Evolutionary conservation across 2,329 filamentous ascomycete genomes (phyloP).

Genomic region (Verruconis gallopava): DNA sequence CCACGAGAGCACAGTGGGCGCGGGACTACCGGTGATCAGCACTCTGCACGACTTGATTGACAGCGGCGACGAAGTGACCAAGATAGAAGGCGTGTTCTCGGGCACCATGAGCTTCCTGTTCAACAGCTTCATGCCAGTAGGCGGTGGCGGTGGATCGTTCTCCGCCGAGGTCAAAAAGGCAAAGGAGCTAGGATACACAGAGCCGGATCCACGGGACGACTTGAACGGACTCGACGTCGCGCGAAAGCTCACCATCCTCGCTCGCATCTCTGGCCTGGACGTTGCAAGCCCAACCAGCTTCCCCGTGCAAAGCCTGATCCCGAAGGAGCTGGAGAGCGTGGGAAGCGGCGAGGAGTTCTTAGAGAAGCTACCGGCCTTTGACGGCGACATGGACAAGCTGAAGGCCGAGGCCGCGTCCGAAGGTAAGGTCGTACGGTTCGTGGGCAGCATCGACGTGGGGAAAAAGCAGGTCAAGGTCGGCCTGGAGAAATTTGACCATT

Average conservation of each 20-base stretch:
- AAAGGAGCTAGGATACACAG: slow-evolving; percentile 84
- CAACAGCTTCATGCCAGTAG: slow-evolving; percentile 84
- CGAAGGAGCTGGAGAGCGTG: slow-evolving; percentile 67
- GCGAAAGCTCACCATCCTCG: slow-evolving; percentile 91
- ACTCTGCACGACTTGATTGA: slow-evolving; percentile 89
- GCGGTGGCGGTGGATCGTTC: slow-evolving; percentile 64
- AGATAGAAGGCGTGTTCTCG: slow-evolving; percentile 94
- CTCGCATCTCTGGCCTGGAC: slow-evolving; percentile 67
- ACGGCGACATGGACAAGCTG: slow-evolving; percentile 76
- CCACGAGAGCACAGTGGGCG: slow-evolving; percentile 90
- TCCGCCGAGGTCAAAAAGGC: slow-evolving; percentile 84
- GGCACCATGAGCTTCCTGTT: slow-evolving; percentile 98
- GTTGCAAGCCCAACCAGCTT: slow-evolving; percentile 78
- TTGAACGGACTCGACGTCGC: slow-evolving; percentile 83
- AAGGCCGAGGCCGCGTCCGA: slow-evolving; percentile 76
- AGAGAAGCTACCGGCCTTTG: slow-evolving; percentile 64
- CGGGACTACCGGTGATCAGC: slow-evolving; percentile 83
- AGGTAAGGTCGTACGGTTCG: slow-evolving; percentile 87
- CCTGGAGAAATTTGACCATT: slow-evolving; percentile 68
- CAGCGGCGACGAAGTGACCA: slow-evolving; percentile 81
- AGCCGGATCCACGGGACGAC: slow-evolving; percentile 77
- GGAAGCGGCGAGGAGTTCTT: slow-evolving; percentile 77
- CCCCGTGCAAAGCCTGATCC: slow-evolving; percentile 88
- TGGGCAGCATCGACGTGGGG: slow-evolving; percentile 83
- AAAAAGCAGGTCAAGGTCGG: slow-evolving; percentile 79